Conservation (phyloP, 164 flowering plant genomes). For the Dillenia turbinata region DNA sequence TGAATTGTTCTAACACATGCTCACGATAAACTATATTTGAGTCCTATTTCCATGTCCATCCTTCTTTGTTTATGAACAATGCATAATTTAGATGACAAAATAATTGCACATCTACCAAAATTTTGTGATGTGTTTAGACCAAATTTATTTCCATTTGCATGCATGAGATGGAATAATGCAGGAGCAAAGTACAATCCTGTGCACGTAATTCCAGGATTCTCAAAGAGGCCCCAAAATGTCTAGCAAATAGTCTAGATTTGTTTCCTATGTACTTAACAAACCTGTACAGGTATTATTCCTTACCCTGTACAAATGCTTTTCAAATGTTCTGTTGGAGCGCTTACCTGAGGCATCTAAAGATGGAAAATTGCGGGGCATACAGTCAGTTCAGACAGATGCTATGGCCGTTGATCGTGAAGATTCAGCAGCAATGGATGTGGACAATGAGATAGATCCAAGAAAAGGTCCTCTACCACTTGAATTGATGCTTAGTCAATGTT, state of each 20-base stretch:
- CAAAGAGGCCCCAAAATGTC: neutral
- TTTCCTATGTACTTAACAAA: slow-evolving; percentile 6
- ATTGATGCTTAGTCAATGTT: neutral
- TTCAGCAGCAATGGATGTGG: slow-evolving; percentile 68
- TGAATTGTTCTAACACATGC: too few species aligned
- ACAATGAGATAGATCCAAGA: slow-evolving; percentile 48
- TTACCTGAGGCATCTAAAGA: slow-evolving; percentile 49
- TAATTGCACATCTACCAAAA: too few species aligned
- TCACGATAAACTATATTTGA: too few species aligned
- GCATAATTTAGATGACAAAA: too few species aligned
- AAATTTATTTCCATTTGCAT: neutral
- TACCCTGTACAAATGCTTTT: slow-evolving; percentile 65
- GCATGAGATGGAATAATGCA: neutral
- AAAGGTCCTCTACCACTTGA: slow-evolving; percentile 29
- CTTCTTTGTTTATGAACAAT: too few species aligned
- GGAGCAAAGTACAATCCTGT: neutral
- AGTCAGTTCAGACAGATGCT: slow-evolving; percentile 34
- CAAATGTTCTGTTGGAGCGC: slow-evolving; percentile 65
- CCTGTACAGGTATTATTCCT: slow-evolving; percentile 65
- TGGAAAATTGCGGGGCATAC: slow-evolving; percentile 34
- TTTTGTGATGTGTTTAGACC: neutral
- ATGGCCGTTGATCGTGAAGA: slow-evolving; percentile 72
- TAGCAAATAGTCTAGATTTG: neutral
- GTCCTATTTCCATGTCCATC: too few species aligned
- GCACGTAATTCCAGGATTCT: neutral